Conservation (phyloP, 352 stramenopile genomes). For the Pythium myriotylum region DNA sequence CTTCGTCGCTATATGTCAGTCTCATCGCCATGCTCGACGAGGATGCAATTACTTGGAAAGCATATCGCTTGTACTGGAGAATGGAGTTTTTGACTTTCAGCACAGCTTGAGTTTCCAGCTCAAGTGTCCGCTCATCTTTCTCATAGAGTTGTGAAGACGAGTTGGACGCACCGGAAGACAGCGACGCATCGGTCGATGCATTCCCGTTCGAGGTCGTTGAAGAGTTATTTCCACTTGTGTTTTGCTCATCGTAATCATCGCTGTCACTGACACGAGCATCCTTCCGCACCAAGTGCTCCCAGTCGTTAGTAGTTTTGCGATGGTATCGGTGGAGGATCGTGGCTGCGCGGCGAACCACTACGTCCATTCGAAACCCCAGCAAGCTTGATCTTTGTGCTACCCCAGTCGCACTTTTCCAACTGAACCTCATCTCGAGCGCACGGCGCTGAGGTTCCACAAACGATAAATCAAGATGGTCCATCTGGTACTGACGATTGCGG, state of each 20-base stretch:
- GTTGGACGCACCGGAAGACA: background rate
- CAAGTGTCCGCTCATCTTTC: slow-evolving; percentile 86
- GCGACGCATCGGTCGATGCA: background rate
- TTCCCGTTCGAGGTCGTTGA: background rate
- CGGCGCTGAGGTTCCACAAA: slow-evolving; percentile 48
- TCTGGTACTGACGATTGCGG: slow-evolving; percentile 89
- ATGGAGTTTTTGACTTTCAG: slow-evolving; percentile 65
- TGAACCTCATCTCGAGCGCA: slow-evolving; percentile 56
- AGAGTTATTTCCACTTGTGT: background rate
- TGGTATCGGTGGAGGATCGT: slow-evolving; percentile 66
- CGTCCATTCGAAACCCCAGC: slow-evolving; percentile 57
- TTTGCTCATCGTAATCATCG: slow-evolving; percentile 70
- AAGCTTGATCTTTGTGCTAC: background rate
- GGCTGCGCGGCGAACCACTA: slow-evolving; percentile 45
- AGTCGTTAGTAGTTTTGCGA: slow-evolving; percentile 50
- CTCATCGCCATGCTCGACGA: slow-evolving; percentile 58
- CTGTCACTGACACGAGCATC: slow-evolving; percentile 61
- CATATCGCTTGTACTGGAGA: slow-evolving; percentile 72
- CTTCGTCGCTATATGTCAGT: slow-evolving; percentile 26
- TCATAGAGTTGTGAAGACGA: slow-evolving; percentile 59
- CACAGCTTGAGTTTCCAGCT: slow-evolving; percentile 71
- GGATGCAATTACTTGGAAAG: slow-evolving; percentile 73
- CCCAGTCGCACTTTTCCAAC: slow-evolving; percentile 28
- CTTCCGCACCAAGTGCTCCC: slow-evolving; percentile 54
- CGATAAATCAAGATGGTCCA: slow-evolving; percentile 75